phyloP scores from a whole-genome alignment of 169 alveolate species.

The Plasmodium malariae region DNA sequence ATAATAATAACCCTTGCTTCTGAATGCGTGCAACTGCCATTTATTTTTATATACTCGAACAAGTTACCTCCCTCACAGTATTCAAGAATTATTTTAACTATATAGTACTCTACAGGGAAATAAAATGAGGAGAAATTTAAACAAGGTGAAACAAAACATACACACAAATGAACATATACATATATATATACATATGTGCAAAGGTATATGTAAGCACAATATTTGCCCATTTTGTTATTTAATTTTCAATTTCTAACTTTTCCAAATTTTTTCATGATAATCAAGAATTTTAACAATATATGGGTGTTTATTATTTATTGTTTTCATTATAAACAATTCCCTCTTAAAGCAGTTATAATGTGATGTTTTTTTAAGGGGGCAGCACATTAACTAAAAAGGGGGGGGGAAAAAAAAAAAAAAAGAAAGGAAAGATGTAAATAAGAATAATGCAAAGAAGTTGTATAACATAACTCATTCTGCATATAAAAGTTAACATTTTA shows the following conservation, averaged over 20 bases:
- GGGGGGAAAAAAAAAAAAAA: not conserved
- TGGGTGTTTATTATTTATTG: conserved; percentile 67
- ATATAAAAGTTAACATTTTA: not conserved
- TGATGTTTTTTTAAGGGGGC: conserved; percentile 67
- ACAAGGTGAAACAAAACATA: not conserved
- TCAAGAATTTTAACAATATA: conserved; percentile 71
- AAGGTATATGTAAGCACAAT: not conserved
- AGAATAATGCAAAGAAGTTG: too few relatives aligned
- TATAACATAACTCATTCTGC: not conserved
- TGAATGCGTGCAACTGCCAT: conserved; percentile 69
- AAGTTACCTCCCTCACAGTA: conserved; percentile 73
- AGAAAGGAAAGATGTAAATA: not conserved
- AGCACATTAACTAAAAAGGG: conserved; percentile 49
- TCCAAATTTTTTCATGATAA: conserved; percentile 75
- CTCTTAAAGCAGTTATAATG: conserved; percentile 72
- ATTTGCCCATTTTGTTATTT: conserved; percentile 1
- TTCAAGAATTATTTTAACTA: conserved; percentile 49
- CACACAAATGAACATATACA: not conserved
- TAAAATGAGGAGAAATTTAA: not conserved
- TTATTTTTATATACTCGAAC: conserved; percentile 57
- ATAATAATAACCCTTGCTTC: conserved; percentile 65
- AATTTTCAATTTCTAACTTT: conserved; percentile 41
- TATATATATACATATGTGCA: not conserved
- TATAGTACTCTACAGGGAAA: conserved; percentile 41
- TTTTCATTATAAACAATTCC: conserved; percentile 71